Conservation (phyloP, 2,329 filamentous ascomycete species). For the Colletotrichum incanum region DNA sequence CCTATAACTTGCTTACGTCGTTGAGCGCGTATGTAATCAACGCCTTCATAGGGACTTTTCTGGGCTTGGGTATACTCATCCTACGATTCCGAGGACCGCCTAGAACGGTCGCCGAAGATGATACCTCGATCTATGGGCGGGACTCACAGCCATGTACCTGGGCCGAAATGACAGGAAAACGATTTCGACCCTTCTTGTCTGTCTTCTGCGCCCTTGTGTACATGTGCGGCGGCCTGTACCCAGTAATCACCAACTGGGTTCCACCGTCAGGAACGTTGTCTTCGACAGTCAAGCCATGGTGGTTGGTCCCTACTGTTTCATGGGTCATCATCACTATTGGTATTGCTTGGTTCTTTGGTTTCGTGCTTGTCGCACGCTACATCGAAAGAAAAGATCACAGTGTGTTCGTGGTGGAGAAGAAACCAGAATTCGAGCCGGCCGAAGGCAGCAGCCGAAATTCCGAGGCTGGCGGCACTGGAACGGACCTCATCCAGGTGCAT, state of each 20-base stretch:
- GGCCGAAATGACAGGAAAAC: conserved; percentile 52
- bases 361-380: conserved; percentile 50
- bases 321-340: conserved; percentile 51
- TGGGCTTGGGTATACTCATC: conserved; percentile 55
- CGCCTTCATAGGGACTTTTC: conserved; percentile 53
- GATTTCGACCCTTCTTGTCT: conserved; percentile 51
- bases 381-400: conserved; percentile 50
- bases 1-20: conserved; percentile 53
- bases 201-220: conserved; percentile 52
- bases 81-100: conserved; percentile 54
- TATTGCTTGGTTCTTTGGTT: conserved; percentile 54
- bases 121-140: conserved; percentile 27
- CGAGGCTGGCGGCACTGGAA: conserved; percentile 14
- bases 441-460: conserved; percentile 36
- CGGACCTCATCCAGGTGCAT: conserved; percentile 54
- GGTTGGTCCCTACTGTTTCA: conserved; percentile 51
- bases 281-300: conserved; percentile 47
- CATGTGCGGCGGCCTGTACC: conserved; percentile 52
- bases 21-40: conserved; percentile 54
- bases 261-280: conserved; percentile 43
- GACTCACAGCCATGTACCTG: conserved; percentile 46
- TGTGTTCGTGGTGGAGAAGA: conserved; percentile 54
- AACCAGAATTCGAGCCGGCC: conserved; percentile 53
- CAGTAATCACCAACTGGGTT: conserved; percentile 53
- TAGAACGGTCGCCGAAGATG: conserved; percentile 37